Percentiles rank a stretch among this genome's conserved stretches.
Conservation (phyloP, 1,139 yeast species). For the Candida sojae region DNA sequence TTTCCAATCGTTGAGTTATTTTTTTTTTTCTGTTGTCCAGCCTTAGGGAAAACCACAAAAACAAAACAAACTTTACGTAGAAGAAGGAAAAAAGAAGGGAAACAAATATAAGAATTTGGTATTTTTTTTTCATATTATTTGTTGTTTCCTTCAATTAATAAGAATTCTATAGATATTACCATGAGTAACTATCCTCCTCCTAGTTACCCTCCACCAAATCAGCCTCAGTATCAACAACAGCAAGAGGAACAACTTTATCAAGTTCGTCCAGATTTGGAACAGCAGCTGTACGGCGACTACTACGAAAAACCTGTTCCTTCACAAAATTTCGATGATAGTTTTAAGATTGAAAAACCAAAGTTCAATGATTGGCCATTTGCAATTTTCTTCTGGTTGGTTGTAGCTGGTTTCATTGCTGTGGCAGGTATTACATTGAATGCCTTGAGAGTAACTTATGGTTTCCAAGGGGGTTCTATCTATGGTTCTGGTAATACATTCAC, state of each 20-base stretch:
- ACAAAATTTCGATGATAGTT: constrained; percentile 60
- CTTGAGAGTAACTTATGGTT: constrained; percentile 54
- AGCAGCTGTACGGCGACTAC: constrained; percentile 20
- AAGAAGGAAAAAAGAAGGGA: not conserved
- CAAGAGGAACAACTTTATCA: constrained; percentile 11
- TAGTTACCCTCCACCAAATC: constrained; percentile 7
- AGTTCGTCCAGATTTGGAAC: constrained; percentile 28
- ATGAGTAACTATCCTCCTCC: constrained; percentile 10
- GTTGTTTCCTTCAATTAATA: not conserved
- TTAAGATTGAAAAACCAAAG: constrained; percentile 63
- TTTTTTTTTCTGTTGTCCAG: not conserved
- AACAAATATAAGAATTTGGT: not conserved
- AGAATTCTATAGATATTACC: not conserved
- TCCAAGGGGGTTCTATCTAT: constrained; percentile 71
- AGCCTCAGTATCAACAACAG: constrained; percentile 8
- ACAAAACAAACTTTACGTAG: not conserved
- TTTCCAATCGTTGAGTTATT: not conserved
- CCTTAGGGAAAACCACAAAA: not conserved
- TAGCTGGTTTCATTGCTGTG: constrained; percentile 70
- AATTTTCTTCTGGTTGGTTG: constrained; percentile 58
- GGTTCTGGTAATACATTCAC: constrained; percentile 54
- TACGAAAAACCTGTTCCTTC: constrained; percentile 37
- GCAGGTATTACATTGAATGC: constrained; percentile 71
- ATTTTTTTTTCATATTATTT: not conserved
- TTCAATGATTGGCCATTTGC: constrained; percentile 77